These are phyloP conservation scores for Puccinia hordei DNA, from an alignment of 1,284 basidiomycete species.

Conservation along the genomic window DNA sequence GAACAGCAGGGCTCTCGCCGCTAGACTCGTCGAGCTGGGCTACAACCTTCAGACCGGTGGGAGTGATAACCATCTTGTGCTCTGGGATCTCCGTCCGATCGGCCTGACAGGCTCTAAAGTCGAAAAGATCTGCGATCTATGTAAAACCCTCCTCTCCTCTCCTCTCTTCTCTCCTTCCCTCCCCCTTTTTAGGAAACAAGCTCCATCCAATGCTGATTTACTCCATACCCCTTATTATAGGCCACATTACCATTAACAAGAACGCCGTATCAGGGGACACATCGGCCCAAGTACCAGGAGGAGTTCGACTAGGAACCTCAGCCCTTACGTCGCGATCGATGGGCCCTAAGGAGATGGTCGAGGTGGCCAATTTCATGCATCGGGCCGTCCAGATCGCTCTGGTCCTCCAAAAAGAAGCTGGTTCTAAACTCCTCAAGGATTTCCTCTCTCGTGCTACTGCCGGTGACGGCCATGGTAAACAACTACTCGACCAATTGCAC, in stretches of 20 bases:
- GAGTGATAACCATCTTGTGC: slow-evolving; percentile 95
- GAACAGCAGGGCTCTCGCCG: slow-evolving; percentile 77
- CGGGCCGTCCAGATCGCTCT: slow-evolving; percentile 85
- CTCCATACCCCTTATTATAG: slow-evolving; percentile 41
- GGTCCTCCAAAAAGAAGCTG: slow-evolving; percentile 87
- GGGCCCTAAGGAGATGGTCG: slow-evolving; percentile 76
- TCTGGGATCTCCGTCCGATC: slow-evolving; percentile 95
- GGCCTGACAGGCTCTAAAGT: slow-evolving; percentile 96
- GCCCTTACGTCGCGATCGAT: slow-evolving; percentile 94
- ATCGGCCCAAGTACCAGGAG: slow-evolving; percentile 93
- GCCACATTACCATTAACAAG: slow-evolving; percentile 65
- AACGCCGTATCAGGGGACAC: slow-evolving; percentile 95
- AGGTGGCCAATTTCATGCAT: slow-evolving; percentile 88
- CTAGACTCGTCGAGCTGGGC: slow-evolving; percentile 71
- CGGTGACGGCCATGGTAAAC: slow-evolving; percentile 39
- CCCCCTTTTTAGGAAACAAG: no score
- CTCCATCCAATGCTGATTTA: no score
- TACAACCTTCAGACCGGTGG: slow-evolving; percentile 95
- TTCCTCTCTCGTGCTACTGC: slow-evolving; percentile 69
- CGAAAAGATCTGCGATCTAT: slow-evolving; percentile 96
- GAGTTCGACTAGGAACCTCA: slow-evolving; percentile 92
- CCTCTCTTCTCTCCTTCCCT: no score
- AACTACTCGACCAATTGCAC: slow-evolving; percentile 22
- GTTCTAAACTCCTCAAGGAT: slow-evolving; percentile 92
- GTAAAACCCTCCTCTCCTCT: slow-evolving; percentile 76